Evolutionary conservation across 2,329 filamentous ascomycete genomes (phyloP), one percentile per base, ranked within the genome.

Genomic region (Aspergillus eucalypticola): DNA sequence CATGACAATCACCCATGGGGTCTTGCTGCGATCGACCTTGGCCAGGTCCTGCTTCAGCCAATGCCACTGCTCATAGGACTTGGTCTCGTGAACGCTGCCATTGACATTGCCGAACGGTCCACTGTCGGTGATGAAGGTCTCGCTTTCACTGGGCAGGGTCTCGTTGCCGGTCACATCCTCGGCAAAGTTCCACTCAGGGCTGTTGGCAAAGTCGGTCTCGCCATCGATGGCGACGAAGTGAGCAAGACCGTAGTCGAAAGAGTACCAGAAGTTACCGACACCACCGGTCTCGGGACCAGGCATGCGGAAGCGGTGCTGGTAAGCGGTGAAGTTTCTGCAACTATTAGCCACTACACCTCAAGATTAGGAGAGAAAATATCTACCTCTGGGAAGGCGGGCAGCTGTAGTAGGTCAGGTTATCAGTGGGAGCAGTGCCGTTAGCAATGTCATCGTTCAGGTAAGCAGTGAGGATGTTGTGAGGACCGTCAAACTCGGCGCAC

Each of bases 231-330:
- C 71, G 62, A 83, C 71, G 60, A 83, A 83, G 66, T 84, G 82
- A 2, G 79, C 81, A n/a, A 83, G 72, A 23, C 82, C 82, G 63
- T 83, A 83, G 72, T 84, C 81, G 64, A 83, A 84, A 1, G 79
- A 82, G 71, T 84, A 83, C 82, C 82, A 83, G 66, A 83, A 81
- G 75, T 83, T 83, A 55, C 79, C 74, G 8, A 82, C 79, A 35
- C 82, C 82, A 3, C 78, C 78, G 8, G 74, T 75, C 64, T 83
- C 80, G 1, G 65, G 61, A 23, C 82, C 82, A 1, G 81, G 80
- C 79, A 83, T 83, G 55, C 77, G 76, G 75, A 83, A 84, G 48
- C 81, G 80, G 68, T 83, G 72, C 64, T 82, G 79, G 69, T 74
- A 83, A 5, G 79, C 76, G n/a, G 81, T 83, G 71, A 80, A 82